Evolutionary conservation across 768 basidiomycete genomes (phyloP), one percentile per base, ranked within the genome.

Genomic region (Filobasidium floriforme): DNA sequence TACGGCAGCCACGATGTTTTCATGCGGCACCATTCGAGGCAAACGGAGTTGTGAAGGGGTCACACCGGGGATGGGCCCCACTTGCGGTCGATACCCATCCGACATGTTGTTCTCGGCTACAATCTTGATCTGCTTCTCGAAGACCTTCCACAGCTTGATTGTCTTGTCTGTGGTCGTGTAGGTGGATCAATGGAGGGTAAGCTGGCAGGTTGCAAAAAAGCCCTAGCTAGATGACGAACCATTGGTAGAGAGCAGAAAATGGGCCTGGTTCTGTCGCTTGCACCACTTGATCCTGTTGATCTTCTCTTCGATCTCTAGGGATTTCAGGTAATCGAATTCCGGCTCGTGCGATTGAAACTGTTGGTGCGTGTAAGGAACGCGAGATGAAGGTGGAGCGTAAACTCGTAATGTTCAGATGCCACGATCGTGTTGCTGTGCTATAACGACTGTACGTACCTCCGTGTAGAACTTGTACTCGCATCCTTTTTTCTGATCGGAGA

Each of bases 251-350:
- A 99, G 80, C 65, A 99, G 81, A 80, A 99, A 98, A 80, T 99
- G 96, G 54, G 96, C 93, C 55, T 89, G 84, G 79, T 98, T 98
- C 81, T 96, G 92, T 70, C 96, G 86, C 82, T 88, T 92, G 84
- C 93, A 97, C 96, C 96, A 99, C 79, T 92, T 91, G 85, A 99
- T 99, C 86, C 96, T 90, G 84, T 99, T 99, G 84, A 99, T 99
- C 88, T 99, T 99, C 85, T 99, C 96, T 81, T 99, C 96, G 80
- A 99, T 99, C 84, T 99, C 96, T 72, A 99, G 83, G 26, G 92
- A 96, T 84, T 99, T 99, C 76, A 99, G 87, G 80, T 99, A 99
- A 82, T 99, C 96, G 80, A 99, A 99, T 80, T 99, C 96, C 63
- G 96, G 96, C 79, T 99, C 96, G 79, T 99, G 96, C 55, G 91